Base-by-base conservation (phyloP, 2,329 filamentous ascomycete genomes). In the Fusarium redolens region DNA sequence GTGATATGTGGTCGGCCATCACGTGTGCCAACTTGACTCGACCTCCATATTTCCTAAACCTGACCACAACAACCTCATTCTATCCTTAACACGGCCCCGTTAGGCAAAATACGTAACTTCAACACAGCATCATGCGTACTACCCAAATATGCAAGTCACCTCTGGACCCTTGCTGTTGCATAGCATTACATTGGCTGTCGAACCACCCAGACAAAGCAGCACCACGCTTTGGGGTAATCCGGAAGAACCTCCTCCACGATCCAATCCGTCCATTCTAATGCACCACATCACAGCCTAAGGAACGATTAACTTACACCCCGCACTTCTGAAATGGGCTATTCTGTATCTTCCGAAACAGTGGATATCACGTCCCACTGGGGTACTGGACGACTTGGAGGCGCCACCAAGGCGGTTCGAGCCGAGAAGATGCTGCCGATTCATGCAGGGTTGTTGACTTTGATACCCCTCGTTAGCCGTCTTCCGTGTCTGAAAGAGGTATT, bases 191-290 rank as follows among this genome's bases (percentile, higher is more conserved):
- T 63, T 65, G 59, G 50, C 54, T 44, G 69, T 74, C 68, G 71
- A 61, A 69, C 71, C 71, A 73, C 54, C 51, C 38, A 35, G 58
- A 38, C 40, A 45, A 64, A 51, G 45, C 33, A 38, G 47, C 64
- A 57, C 22, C 45, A 74, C 75, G 64, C 50, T 71, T 77, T 76
- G 57, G 75, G 75, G 69, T 56, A 73, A n/a, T 44, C 68, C 75
- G 75, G 75, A 77, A 62, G 66, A 60, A 64, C 45, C 55, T 61
- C 71, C 65, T 77, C 75, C 75, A 77, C 65, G 56, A 64, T 73
- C 62, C 43, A 72, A 73, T 73, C 73, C 60, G 72, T 67, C 62
- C 30, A 61, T 43, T 57, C 30, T n/a, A 25, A 57, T 47, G 51
- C 38, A 58, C 37, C 48, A 61, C 48, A 55, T 47, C 41, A 48